Percentiles rank a stretch among this genome's conserved stretches.
These are phyloP conservation scores for Macrolepiota fuliginosa DNA, from an alignment of 768 basidiomycete genomes.

Conservation along the genomic window DNA sequence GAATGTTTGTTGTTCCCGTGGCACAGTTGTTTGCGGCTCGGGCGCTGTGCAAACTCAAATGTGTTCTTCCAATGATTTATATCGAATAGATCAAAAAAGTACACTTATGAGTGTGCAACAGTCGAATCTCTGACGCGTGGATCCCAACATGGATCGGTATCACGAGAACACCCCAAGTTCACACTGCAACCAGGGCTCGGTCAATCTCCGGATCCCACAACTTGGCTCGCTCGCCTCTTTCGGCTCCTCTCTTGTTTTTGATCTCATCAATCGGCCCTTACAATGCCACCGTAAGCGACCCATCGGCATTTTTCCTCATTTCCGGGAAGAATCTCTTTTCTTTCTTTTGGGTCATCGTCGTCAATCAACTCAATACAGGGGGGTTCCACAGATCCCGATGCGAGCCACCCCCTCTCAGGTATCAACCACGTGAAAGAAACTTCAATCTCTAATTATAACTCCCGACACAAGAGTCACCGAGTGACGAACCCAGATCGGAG, in stretches of 20 bases:
- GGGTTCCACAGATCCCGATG: conserved; percentile 24
- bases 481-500: neutral
- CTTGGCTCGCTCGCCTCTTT: conserved; percentile 28
- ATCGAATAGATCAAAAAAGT: conserved; percentile 19
- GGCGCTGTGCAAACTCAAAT: conserved; percentile 33
- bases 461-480: neutral
- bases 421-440: conserved; percentile 25
- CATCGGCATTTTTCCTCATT: conserved; percentile 32
- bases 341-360: neutral
- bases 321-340: conserved; percentile 22
- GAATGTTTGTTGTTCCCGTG: conserved; percentile 42
- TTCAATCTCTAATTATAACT: conserved; percentile 12
- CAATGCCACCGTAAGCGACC: conserved; percentile 23
- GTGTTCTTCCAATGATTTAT: conserved; percentile 37
- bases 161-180: conserved; percentile 36
- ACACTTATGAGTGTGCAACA: conserved; percentile 11
- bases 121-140: conserved; percentile 12
- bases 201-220: conserved; percentile 42
- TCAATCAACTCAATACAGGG: neutral
- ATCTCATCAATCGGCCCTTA: conserved; percentile 31
- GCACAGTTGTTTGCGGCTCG: conserved; percentile 35
- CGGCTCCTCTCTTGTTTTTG: conserved; percentile 26
- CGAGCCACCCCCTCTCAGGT: neutral
- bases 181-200: conserved; percentile 31
- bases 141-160: conserved; percentile 28